Evolutionary conservation across 768 basidiomycete genomes (phyloP).

Genomic region (Leucocoprinus leucothites): DNA sequence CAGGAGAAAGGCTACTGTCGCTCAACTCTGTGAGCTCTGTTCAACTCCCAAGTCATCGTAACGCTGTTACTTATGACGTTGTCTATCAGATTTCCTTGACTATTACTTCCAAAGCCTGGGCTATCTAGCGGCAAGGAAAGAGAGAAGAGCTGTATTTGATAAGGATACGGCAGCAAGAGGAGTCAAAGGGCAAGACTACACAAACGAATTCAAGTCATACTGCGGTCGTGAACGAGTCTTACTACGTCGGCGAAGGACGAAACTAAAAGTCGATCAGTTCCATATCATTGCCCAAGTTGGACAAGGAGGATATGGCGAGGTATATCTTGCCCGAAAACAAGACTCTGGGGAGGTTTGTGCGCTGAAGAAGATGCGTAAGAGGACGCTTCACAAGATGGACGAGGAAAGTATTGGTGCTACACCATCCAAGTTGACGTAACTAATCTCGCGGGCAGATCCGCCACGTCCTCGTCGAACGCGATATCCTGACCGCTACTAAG

Average conservation of each 20-base stretch:
- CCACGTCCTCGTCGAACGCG: constrained; percentile 97
- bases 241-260: constrained; percentile 88
- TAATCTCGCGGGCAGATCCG: constrained; percentile 57
- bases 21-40: constrained; percentile 78
- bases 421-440: neutral
- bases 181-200: constrained; percentile 51
- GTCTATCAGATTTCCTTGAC: constrained; percentile 87
- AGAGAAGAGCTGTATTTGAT: constrained; percentile 81
- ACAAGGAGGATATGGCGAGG: constrained; percentile 98
- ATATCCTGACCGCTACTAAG: constrained; percentile 96
- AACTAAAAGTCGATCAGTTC: constrained; percentile 91
- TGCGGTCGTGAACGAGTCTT: constrained; percentile 91
- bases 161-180: constrained; percentile 72
- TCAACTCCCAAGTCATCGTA: neutral
- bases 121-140: constrained; percentile 83
- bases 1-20: constrained; percentile 93
- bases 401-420: constrained; percentile 52
- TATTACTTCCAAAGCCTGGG: constrained; percentile 97
- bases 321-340: constrained; percentile 91
- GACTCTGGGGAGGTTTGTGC: constrained; percentile 97
- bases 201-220: constrained; percentile 88
- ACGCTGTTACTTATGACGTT: constrained; percentile 1
- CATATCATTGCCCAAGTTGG: constrained; percentile 99
- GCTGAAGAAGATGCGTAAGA: constrained; percentile 95
- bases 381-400: constrained; percentile 96